Base-by-base conservation (phyloP, 1,284 basidiomycete species). In the Moesziomyces sp. region DNA sequence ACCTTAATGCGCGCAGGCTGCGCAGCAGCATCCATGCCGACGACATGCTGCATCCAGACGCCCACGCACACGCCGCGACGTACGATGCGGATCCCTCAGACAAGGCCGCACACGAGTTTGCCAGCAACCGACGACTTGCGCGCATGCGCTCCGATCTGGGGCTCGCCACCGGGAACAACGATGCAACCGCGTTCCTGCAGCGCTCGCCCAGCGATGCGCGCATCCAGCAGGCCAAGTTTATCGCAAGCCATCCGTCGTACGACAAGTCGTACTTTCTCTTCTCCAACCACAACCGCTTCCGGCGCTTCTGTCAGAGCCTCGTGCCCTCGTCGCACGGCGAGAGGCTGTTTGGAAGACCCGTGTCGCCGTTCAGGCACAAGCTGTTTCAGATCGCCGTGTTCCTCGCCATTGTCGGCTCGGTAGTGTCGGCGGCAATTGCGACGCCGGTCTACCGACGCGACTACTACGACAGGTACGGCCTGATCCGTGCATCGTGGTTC, bases 251-350 rank as follows among this genome's bases (percentile, higher is more conserved):
- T 85, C 94, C 96, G 0, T 89, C 91, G 0, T 99, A 92, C 80
- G 96, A 98, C 85, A 91, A 91, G 79, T 90, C 92, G 0, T 91
- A 97, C 76, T 97, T 93, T 91, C 74, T 97, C 10, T 92, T 98
- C 83, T 90, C 91, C 3, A 94, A 97, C 85, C 89, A 89, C 76
- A 94, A 92, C 74, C 85, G 86, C 4, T 50, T 97, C 45, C 91
- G 96, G 0, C 88, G 87, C 53, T 84, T 91, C 59, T 97, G 93
- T 83, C 96, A 99, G 85, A 89, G 89, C 58, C 84, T 97, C 33
- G 93, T 96, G 7, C 89, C 89, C 16, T 92, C 95, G 0, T 89
- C 93, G 1, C 89, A 91, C 70, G 94, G 93, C 28, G 77, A 93
- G 58, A 91, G 94, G 0, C 91, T 97, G 58, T 83, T 82, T 49